Percentiles rank a stretch among this genome's conserved stretches.
Evolutionary conservation across 208 protist genomes (phyloP).

Genomic region (Tritrichomonas foetus): DNA sequence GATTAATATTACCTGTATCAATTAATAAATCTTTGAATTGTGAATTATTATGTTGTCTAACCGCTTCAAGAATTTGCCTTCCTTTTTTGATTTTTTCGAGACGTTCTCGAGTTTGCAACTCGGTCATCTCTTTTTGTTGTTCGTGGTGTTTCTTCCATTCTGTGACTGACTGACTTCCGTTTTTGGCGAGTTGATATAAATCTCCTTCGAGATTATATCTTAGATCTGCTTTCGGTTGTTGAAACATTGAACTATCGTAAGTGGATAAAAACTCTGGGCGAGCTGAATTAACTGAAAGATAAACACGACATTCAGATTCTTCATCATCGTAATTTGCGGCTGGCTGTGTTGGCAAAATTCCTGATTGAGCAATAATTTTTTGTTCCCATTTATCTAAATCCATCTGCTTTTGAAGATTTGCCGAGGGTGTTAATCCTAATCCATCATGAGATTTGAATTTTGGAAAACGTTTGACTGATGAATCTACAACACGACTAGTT

Average conservation of each 20-base stretch:
- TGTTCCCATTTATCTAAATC: background rate
- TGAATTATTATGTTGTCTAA: background rate
- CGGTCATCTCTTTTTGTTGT: background rate
- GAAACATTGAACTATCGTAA: background rate
- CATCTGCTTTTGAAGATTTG: background rate
- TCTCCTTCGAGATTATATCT: background rate
- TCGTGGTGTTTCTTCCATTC: background rate
- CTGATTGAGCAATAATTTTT: background rate
- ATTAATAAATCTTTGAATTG: background rate
- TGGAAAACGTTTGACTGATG: background rate
- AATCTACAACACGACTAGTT: background rate
- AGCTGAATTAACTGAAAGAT: background rate
- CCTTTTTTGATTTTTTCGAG: background rate
- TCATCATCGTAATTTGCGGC: constrained; percentile 16
- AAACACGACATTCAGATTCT: background rate
- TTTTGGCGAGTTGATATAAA: constrained; percentile 27
- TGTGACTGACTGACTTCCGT: background rate
- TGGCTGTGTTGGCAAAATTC: background rate
- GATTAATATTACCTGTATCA: background rate
- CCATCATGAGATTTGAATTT: background rate
- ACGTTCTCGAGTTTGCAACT: background rate
- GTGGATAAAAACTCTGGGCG: background rate
- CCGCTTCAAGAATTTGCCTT: background rate
- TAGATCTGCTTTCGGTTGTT: background rate
- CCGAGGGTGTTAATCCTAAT: background rate